A percentile compares a stretch with the other conserved stretches of the same genome.
phyloP scores from a whole-genome alignment of 129 eudicot genomes.

The Glebionis coronaria region DNA sequence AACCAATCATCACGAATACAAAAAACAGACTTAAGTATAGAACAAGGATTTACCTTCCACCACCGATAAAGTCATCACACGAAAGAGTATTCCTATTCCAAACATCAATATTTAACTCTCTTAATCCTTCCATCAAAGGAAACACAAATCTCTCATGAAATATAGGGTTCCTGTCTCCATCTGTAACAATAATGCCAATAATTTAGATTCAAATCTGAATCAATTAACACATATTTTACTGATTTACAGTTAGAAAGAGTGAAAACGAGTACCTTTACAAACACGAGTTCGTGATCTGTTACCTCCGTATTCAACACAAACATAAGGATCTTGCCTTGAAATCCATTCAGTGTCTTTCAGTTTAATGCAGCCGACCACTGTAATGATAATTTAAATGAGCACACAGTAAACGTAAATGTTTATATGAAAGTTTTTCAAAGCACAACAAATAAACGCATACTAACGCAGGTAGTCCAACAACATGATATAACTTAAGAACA shows the following conservation, averaged over 20 bases:
- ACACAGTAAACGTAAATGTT: too few species aligned
- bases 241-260: neutral
- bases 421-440: too few species aligned
- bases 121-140: slow-evolving; percentile 66
- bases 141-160: slow-evolving; percentile 90
- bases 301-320: slow-evolving; percentile 77
- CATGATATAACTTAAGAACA: too few species aligned
- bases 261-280: slow-evolving; percentile 52
- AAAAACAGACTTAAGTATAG: neutral
- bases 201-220: neutral
- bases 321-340: slow-evolving; percentile 94
- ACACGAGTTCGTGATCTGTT: slow-evolving; percentile 66
- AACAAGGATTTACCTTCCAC: slow-evolving; percentile 63
- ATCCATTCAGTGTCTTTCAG: slow-evolving; percentile 93
- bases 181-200: slow-evolving; percentile 24
- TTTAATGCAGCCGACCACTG: slow-evolving; percentile 72
- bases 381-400: neutral
- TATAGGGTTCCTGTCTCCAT: slow-evolving; percentile 85
- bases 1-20: neutral
- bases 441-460: too few species aligned
- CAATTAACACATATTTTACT: neutral
- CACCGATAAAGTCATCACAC: slow-evolving; percentile 71
- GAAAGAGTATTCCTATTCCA: slow-evolving; percentile 81
- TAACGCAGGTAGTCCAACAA: too few species aligned
- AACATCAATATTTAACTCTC: slow-evolving; percentile 62